phyloP scores from a whole-genome alignment of 371 early-diverging fungal genomes.

The Mucor plumbeus region DNA sequence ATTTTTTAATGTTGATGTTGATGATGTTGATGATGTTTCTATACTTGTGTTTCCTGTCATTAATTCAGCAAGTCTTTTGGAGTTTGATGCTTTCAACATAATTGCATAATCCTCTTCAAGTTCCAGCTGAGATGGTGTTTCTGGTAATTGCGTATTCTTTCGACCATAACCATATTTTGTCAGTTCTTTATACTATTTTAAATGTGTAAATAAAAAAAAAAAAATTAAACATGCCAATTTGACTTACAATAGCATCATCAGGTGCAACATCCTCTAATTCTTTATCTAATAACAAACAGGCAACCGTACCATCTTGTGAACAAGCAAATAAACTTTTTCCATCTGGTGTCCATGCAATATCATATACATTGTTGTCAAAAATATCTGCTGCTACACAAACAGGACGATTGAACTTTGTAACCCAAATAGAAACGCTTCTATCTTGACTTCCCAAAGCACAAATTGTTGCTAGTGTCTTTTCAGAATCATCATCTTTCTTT shows the following conservation, averaged over 20 bases:
- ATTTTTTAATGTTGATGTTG: background rate
- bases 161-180: constrained; percentile 75
- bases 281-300: constrained; percentile 68
- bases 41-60: constrained; percentile 43
- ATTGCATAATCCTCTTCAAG: constrained; percentile 69
- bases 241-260: constrained; percentile 52
- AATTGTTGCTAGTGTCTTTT: constrained; percentile 58
- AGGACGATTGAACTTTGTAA: constrained; percentile 75
- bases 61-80: constrained; percentile 50
- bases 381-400: constrained; percentile 76
- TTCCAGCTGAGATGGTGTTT: constrained; percentile 67
- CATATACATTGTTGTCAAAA: constrained; percentile 85
- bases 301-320: constrained; percentile 93
- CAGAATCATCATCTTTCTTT: constrained; percentile 19
- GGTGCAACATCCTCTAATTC: constrained; percentile 74
- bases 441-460: constrained; percentile 95
- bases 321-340: constrained; percentile 84
- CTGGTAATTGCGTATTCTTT: constrained; percentile 60
- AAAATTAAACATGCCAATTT: no score
- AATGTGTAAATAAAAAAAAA: no score
- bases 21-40: background rate
- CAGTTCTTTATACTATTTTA: constrained; percentile 57
- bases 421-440: constrained; percentile 90
- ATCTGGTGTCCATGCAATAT: constrained; percentile 88
- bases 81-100: constrained; percentile 35